Evolutionary conservation across 2,329 filamentous ascomycete species (phyloP), one percentile per base, ranked within the genome.

Genomic region (Aspergillus aculeatus): DNA sequence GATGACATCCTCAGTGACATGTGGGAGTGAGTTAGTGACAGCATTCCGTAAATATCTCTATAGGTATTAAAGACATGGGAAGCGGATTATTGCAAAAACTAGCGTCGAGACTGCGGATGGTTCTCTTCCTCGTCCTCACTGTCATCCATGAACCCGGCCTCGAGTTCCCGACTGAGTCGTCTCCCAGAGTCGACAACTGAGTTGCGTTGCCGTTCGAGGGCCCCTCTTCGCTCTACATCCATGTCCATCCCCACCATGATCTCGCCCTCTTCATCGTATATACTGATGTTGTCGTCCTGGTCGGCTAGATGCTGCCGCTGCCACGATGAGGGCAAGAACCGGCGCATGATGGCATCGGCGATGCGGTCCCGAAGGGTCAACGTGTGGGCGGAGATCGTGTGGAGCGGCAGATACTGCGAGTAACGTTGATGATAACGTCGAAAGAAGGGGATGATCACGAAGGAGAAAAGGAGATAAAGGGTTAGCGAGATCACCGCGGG

Each of bases 91-190:
- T 3, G 26, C 26, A 9, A n/a, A n/a, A 10, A 58, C 66, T 65
- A 69, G 53, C 52, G 65, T 35, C 63, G 59, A 41, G 26, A 47
- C 23, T 48, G 48, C 81, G 56, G 56, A 53, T 60, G 56, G 31
- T 64, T 66, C 53, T 69, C 72, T 57, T 87, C 85, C 41, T 88
- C 86, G 58, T 89, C 86, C 71, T 89, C 86, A 70, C 88, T 90
- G 66, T 90, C 87, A 72, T 91, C 89, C 75, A 85, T 84, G 71
- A 91, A 91, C 0, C 88, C 89, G 68, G 89, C 84, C 73, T 94
- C 90, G 54, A 94, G 75, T 79, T 96, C 92, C 76, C 91, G 82
- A 73, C 91, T 94, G 62, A 96, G 69, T 63, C 92, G 82, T 66
- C 85, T 71, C 67, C 74, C 74, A 52, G 63, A 75, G 32, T 73